Evolutionary conservation across 2,329 filamentous ascomycete genomes (phyloP), one percentile per base, ranked within the genome.

Genomic region (Chaetomiaceae sp.): DNA sequence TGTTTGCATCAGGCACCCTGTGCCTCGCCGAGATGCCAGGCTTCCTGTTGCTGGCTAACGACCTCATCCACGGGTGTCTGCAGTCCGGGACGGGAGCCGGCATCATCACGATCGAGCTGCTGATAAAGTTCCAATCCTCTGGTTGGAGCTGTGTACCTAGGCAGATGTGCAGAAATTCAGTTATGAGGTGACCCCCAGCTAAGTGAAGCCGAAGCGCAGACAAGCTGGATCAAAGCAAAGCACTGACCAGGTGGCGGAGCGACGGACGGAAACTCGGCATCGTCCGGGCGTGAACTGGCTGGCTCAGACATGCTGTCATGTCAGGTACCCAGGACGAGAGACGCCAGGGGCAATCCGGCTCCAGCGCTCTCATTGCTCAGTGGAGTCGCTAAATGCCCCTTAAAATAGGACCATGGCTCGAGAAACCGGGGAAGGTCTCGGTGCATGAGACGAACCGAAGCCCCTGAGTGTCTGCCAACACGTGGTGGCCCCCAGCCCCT

Each of bases 1-100:
- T 44, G 47, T 57, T 55, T 60, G 58, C 58, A 56, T 48, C 44
- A 37, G 41, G 39, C 43, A 31, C 38, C 44, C 46, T 60, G 57
- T 58, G 42, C 44, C 23, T 58, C 50, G 55, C 57, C 60, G 55
- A 35, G 14, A 17, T 33, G 25, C 25, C n/a, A 33, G 20, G 25
- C 35, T 40, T 50, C 48, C 44, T 54, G 53, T 58, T 60, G 55
- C 55, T 30, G 34, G 43, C 37, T 12, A 8, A 20, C 14, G 17
- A 23, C 35, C 34, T 40, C 35, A 20, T 39, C 17, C 34, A 9
- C 57, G 60, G 60, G 35, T 53, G 55, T 58, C 53, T 57, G 60
- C 60, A 53, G 55, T 20, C 40, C 31, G 49, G 33, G 37, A 23
- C 58, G 59, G 59, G 51, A 25, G 47, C 50, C 55, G 46, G 57